Percentiles rank a stretch among this genome's conserved stretches.
Evolutionary conservation across 805 yeast genomes (phyloP).

Genomic region (Wickerhamomyces sydowiorum): DNA sequence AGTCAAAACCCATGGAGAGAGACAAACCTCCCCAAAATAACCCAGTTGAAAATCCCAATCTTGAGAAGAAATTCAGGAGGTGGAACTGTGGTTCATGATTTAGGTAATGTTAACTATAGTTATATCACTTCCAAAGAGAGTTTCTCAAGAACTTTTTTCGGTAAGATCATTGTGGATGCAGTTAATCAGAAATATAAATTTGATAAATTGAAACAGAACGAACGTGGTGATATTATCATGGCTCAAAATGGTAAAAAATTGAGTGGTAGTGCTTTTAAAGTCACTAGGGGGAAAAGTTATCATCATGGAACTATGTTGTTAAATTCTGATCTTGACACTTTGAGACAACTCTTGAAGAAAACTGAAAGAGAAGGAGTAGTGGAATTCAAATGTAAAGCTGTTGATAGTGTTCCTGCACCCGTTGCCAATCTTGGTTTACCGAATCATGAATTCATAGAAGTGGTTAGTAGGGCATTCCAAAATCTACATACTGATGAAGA

Average conservation of each 20-base stretch:
- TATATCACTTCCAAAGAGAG: conserved; percentile 63
- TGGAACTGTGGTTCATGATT: conserved; percentile 94
- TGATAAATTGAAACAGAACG: conserved; percentile 44
- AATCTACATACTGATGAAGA: conserved; percentile 18
- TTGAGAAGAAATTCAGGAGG: conserved; percentile 88
- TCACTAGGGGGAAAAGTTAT: conserved; percentile 74
- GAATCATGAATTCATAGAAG: conserved; percentile 38
- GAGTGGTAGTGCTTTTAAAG: conserved; percentile 90
- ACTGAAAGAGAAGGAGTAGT: conserved; percentile 36
- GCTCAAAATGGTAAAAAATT: conserved; percentile 46
- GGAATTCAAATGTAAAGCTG: conserved; percentile 37
- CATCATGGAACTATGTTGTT: conserved; percentile 97
- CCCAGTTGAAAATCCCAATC: conserved; percentile 50
- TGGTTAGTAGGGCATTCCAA: conserved; percentile 23
- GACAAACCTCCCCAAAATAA: conserved; percentile 53
- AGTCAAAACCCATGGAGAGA: conserved; percentile 96
- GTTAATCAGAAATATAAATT: conserved; percentile 10
- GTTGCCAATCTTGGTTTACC: conserved; percentile 58
- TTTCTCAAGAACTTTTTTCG: conserved; percentile 45
- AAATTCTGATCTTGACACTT: conserved; percentile 51
- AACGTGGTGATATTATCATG: conserved; percentile 75
- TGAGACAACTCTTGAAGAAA: conserved; percentile 55
- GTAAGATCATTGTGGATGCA: conserved; percentile 33
- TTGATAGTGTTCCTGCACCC: conserved; percentile 76
- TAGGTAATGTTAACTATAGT: conserved; percentile 83